Evolutionary conservation across 495 filamentous ascomycete species (phyloP).

Genomic region (Xylaria curta): DNA sequence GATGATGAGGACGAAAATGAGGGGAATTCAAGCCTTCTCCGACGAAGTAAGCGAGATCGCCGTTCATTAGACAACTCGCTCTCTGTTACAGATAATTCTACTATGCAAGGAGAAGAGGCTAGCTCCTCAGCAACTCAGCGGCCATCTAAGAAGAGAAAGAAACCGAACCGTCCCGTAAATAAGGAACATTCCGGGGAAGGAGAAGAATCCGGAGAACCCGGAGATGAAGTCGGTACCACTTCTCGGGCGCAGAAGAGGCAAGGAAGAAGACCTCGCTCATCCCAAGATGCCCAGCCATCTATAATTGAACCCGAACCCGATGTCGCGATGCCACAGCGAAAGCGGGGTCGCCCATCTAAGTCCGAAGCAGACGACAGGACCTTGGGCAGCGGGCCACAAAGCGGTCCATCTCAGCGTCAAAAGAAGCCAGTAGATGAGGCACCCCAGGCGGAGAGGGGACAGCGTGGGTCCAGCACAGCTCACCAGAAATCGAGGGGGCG

Average conservation of each 20-base stretch:
- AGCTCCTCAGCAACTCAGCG: not conserved
- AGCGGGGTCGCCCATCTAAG: conserved; percentile 30
- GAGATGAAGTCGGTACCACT: not conserved
- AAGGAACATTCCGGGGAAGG: conserved; percentile 17
- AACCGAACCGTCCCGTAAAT: conserved; percentile 15
- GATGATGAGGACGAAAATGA: conserved; percentile 42
- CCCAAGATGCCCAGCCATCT: conserved; percentile 29
- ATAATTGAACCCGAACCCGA: conserved; percentile 19
- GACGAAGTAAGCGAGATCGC: conserved; percentile 34
- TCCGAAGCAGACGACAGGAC: not conserved
- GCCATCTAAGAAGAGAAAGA: conserved; percentile 25
- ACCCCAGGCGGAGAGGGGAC: conserved; percentile 11
- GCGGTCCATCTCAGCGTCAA: conserved; percentile 24
- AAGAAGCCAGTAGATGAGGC: conserved; percentile 21
- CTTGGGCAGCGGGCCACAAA: conserved; percentile 12
- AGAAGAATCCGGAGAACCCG: conserved; percentile 13
- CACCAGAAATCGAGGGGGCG: conserved; percentile 18
- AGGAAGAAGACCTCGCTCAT: conserved; percentile 34
- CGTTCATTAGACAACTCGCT: not conserved
- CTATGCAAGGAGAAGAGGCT: not conserved
- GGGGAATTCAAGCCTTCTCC: conserved; percentile 35
- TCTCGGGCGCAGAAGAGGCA: conserved; percentile 28
- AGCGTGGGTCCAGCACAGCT: conserved; percentile 20
- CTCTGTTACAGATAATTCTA: not conserved
- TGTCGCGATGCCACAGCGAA: conserved; percentile 21